Evolutionary conservation across 495 filamentous ascomycete species (phyloP).

Genomic region (Annulohypoxylon stygium): DNA sequence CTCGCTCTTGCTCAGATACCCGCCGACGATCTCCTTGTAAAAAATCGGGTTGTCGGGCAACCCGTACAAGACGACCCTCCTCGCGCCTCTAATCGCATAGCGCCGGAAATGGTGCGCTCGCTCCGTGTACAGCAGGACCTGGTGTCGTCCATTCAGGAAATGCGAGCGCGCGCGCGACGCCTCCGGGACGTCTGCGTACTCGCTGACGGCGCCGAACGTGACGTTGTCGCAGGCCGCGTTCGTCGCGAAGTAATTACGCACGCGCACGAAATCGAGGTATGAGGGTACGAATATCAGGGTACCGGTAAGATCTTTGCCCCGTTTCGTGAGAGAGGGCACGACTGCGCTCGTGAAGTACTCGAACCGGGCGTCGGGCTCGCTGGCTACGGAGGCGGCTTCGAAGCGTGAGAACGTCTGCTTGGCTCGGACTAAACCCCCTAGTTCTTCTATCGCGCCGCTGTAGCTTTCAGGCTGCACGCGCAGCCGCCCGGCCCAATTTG

Average conservation of each 20-base stretch:
- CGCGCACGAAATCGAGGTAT: slow-evolving; percentile 92
- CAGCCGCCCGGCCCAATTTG: slow-evolving; percentile 80
- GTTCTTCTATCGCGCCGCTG: slow-evolving; percentile 74
- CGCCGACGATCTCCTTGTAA: slow-evolving; percentile 87
- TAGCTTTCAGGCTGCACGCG: slow-evolving; percentile 74
- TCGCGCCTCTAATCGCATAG: slow-evolving; percentile 82
- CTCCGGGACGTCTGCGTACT: slow-evolving; percentile 83
- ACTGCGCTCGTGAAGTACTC: slow-evolving; percentile 86
- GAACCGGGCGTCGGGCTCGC: slow-evolving; percentile 92
- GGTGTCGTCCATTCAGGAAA: slow-evolving; percentile 84
- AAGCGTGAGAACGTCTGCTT: slow-evolving; percentile 94
- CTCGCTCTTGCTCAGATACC: slow-evolving; percentile 70
- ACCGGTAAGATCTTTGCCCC: slow-evolving; percentile 64
- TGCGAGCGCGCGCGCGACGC: slow-evolving; percentile 86
- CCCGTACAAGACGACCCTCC: slow-evolving; percentile 84
- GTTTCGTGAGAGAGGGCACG: slow-evolving; percentile 75
- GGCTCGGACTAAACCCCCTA: slow-evolving; percentile 68
- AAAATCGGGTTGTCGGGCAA: slow-evolving; percentile 90
- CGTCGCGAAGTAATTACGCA: slow-evolving; percentile 91
- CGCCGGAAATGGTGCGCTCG: slow-evolving; percentile 94
- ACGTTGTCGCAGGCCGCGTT: slow-evolving; percentile 73
- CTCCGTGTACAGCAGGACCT: slow-evolving; percentile 89
- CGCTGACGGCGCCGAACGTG: slow-evolving; percentile 87
- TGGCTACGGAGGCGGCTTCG: slow-evolving; percentile 72
- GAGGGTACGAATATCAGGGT: slow-evolving; percentile 89